These are phyloP conservation scores for Leucaena leucocephala DNA, from an alignment of 306 rosid genomes.

Conservation along the genomic window DNA sequence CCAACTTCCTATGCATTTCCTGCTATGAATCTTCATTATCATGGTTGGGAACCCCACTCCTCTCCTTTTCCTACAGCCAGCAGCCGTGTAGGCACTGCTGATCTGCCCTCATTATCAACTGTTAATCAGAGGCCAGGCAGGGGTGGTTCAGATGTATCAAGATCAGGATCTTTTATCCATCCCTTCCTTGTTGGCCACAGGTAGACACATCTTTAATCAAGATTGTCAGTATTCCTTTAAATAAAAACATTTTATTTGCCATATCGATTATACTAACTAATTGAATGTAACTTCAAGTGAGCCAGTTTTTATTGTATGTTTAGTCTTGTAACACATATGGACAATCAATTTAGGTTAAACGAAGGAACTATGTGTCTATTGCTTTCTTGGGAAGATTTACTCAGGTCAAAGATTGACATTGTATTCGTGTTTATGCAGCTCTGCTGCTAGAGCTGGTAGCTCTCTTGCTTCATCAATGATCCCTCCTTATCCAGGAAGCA, in stretches of 20 bases:
- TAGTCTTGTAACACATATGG: not conserved
- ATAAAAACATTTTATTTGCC: not conserved
- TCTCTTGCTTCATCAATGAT: constrained; percentile 83
- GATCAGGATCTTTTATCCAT: constrained; percentile 80
- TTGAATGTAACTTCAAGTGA: constrained; percentile 11
- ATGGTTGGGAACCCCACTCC: constrained; percentile 86
- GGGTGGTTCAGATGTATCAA: constrained; percentile 65
- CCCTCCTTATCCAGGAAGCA: constrained; percentile 97
- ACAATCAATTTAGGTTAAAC: not conserved
- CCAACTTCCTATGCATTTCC: constrained; percentile 84
- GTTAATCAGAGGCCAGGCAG: constrained; percentile 76
- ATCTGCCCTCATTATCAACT: constrained; percentile 68
- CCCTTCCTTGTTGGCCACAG: constrained; percentile 93
- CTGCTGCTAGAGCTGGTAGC: constrained; percentile 87
- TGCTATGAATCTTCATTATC: constrained; percentile 87
- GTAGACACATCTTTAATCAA: constrained; percentile 44
- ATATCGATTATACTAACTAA: not conserved
- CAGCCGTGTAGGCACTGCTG: constrained; percentile 64
- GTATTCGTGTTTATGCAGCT: constrained; percentile 53
- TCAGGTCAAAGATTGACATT: constrained; percentile 30
- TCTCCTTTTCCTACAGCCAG: constrained; percentile 74
- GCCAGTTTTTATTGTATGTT: constrained; percentile 11
- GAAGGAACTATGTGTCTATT: constrained; percentile 16
- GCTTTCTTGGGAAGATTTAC: constrained; percentile 10
- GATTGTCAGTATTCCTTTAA: not conserved